Evolutionary conservation across 805 yeast species (phyloP).

Genomic region (Myxozyma geophila): DNA sequence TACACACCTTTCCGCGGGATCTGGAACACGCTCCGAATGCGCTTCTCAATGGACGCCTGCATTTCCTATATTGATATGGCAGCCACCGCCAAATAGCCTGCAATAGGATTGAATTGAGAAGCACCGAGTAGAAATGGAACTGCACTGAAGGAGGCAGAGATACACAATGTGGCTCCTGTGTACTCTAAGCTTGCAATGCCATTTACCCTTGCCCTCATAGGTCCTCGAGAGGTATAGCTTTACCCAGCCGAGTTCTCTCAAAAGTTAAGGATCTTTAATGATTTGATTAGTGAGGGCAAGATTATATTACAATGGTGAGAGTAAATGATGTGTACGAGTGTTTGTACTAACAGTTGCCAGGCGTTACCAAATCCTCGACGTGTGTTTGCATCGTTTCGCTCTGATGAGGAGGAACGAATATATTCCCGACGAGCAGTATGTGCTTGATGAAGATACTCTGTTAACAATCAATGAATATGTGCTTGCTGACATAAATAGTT

Average conservation of each 20-base stretch:
- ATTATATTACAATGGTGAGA: background rate
- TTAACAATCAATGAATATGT: background rate
- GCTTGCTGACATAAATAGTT: slow-evolving; percentile 45
- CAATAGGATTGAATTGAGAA: background rate
- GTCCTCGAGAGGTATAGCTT: background rate
- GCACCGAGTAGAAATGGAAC: background rate
- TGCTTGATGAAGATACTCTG: slow-evolving; percentile 3
- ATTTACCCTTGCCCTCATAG: background rate
- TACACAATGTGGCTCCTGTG: background rate
- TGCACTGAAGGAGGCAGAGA: background rate
- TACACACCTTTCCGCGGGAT: slow-evolving; percentile 57
- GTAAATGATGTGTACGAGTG: too few species aligned
- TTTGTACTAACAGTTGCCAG: slow-evolving; percentile 38
- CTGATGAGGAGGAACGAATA: slow-evolving; percentile 82
- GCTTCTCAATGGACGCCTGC: slow-evolving; percentile 52
- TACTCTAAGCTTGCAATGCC: background rate
- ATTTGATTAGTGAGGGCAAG: background rate
- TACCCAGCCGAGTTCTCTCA: too few species aligned
- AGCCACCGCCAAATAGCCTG: background rate
- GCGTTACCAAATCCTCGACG: slow-evolving; percentile 76
- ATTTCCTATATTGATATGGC: slow-evolving; percentile 3
- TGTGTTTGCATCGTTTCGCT: slow-evolving; percentile 78
- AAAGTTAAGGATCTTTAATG: too few species aligned
- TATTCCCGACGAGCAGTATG: slow-evolving; percentile 73
- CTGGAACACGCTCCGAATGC: slow-evolving; percentile 61